Base-by-base conservation (phyloP, 164 flowering plant genomes). In the Stephania yunnanensis region DNA sequence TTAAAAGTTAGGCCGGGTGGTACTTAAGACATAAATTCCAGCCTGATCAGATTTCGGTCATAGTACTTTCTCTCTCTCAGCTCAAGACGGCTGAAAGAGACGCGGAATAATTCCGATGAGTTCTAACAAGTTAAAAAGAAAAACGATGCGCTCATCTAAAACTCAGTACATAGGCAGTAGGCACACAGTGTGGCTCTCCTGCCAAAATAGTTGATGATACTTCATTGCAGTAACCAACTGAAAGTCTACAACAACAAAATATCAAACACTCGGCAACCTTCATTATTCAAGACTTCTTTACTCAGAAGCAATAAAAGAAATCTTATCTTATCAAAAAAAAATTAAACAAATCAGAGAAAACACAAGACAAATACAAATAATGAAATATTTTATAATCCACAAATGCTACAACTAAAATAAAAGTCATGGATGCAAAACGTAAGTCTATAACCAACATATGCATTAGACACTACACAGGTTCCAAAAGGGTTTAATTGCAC, bases 401-500 rank as follows among this genome's bases (percentile, higher is more conserved):
- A 50, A 48, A 1, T 50, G 55, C 15, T 50, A 9, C 3, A 50
- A 15, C 15, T 50, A 50, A 50, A 2, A 7, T 50, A 50, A 50
- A 48, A 50, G 3, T 50, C 15, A 50, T 50, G 12, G 15, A 50
- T 50, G 11, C 55, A 50, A 11, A 50, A 50, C 12, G 2, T 50
- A 50, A 48, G 13, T 12, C 53, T 7, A 48, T 8, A 48, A 15
- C 4, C 55, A 8, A 50, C 15, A 50, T 2, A 1, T 36, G 42
- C 4, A 36, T 36, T 36, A 36, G 42, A 36, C 42, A 36, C 42
- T 36, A 36, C 42, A 36, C 42, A 58, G 65, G 65, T 20, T 20
- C 65, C 65, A 58, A 58, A 58, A 20, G 65, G 22, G 65, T 58
- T 58, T 58, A n/a, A 58, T 58, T 12, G 17, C 50, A 95, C 99